Conservation (phyloP, 2,329 filamentous ascomycete species). For the Aspergillus sp. region DNA sequence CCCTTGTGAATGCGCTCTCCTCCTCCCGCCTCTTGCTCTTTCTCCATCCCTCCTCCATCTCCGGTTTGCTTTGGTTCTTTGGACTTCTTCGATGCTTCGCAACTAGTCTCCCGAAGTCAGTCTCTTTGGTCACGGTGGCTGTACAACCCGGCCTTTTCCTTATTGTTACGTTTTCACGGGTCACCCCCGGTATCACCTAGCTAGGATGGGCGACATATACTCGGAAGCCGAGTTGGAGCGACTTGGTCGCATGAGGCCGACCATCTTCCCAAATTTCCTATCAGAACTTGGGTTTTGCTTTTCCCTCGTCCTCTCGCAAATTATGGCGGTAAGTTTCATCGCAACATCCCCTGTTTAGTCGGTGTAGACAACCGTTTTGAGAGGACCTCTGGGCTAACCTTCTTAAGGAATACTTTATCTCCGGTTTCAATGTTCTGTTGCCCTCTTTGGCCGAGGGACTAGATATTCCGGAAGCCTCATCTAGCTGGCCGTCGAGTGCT, state of each 20-base stretch:
- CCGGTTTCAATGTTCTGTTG: constrained; percentile 70
- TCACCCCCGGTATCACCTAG: neutral
- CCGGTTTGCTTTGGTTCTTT: too few species aligned
- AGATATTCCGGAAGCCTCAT: constrained; percentile 65
- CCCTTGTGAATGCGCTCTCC: too few species aligned
- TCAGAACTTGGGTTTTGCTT: constrained; percentile 63
- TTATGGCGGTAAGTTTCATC: constrained; percentile 54
- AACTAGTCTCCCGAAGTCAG: too few species aligned
- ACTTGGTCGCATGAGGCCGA: constrained; percentile 63
- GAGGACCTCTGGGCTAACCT: neutral
- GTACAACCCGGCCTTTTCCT: neutral
- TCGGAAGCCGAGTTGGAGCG: constrained; percentile 49
- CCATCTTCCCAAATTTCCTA: constrained; percentile 51
- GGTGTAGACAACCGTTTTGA: neutral
- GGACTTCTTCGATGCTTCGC: too few species aligned
- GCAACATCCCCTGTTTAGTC: neutral
- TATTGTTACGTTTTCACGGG: neutral
- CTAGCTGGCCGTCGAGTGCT: constrained; percentile 57
- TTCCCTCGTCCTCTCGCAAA: constrained; percentile 63
- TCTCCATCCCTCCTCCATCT: too few species aligned
- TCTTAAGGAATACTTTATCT: constrained; percentile 69
- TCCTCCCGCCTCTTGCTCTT: too few species aligned
- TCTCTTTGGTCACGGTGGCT: too few species aligned
- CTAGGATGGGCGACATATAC: neutral
- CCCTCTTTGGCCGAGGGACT: constrained; percentile 65